phyloP scores from a whole-genome alignment of 2,329 filamentous ascomycete genomes.

The Hymenoscyphus fructigenus region DNA sequence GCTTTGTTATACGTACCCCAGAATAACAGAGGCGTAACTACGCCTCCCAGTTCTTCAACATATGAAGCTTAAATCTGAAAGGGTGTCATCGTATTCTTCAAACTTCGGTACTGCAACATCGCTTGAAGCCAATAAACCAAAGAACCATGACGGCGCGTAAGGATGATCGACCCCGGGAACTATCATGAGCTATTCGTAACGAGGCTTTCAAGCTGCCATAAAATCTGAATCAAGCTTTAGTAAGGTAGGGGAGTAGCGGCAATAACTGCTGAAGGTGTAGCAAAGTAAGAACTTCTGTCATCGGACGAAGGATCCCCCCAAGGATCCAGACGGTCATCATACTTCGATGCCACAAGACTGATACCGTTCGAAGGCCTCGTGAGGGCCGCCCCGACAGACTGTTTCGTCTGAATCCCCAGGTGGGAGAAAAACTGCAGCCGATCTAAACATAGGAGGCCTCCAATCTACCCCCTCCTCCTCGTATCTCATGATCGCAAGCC shows the following conservation, averaged over 20 bases:
- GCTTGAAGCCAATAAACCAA: background rate
- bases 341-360: background rate
- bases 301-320: background rate
- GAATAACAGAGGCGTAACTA: background rate
- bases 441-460: background rate
- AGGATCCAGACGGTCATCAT: background rate
- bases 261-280: background rate
- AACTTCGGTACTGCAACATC: background rate
- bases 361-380: background rate
- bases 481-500: background rate
- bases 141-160: background rate
- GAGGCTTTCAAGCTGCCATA: background rate
- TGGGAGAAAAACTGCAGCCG: background rate
- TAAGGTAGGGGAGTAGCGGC: background rate
- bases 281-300: background rate
- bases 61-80: background rate
- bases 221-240: background rate
- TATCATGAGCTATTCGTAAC: background rate
- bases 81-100: background rate
- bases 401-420: background rate
- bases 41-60: background rate
- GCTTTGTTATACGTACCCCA: background rate
- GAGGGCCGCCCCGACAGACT: background rate
- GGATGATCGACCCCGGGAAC: background rate
- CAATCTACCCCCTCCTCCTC: background rate